Base-by-base conservation (phyloP, 2,329 filamentous ascomycete genomes). In the Apiospora sp. region DNA sequence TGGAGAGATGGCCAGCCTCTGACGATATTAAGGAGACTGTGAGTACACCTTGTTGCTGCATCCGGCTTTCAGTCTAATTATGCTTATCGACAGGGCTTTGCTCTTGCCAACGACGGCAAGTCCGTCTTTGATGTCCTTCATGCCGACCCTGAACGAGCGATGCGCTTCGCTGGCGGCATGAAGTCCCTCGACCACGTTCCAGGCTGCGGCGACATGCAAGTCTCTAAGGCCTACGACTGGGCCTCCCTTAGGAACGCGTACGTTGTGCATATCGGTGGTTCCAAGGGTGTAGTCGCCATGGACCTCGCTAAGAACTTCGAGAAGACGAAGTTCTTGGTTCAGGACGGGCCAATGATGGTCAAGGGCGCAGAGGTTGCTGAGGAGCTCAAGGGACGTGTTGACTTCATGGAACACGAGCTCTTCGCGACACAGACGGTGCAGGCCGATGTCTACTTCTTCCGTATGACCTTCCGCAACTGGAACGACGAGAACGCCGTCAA, bases 211-310 rank as follows among this genome's bases (percentile, higher is more conserved):
- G 44, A 44, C 41, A 44, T 48, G 41, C 0, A 27, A 13, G 67
- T 68, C 4, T 19, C 16, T 41, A 34, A 68, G 44, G 67, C 41
- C 67, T 68, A 88, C 49, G 86, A 85, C 64, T 71, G 69, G 69
- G 69, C 69, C 14, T 71, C 69, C 27, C 69, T 71, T 4, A 51
- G 69, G 27, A 19, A 43, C 34, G 89, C 86, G 3, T 88, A 84
- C 0, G 80, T 92, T 58, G 88, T 92, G 6, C 89, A 77, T 70
- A 72, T 77, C 51, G 76, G 76, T 41, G 75, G 75, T 13, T 75
- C 73, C 3, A 58, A 73, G 64, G 74, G 74, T 3, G 69, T 72
- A n/a, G 72, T 71, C 13, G 71, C 48, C 51, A 48, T 75, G n/a
- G 73, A 71, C 13, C 41, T 76, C 44, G 75, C 73, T 5, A 68